Percentiles rank a stretch among this genome's conserved stretches.
phyloP scores from a whole-genome alignment of 768 basidiomycete species.

The Gloeophyllum trabeum region DNA sequence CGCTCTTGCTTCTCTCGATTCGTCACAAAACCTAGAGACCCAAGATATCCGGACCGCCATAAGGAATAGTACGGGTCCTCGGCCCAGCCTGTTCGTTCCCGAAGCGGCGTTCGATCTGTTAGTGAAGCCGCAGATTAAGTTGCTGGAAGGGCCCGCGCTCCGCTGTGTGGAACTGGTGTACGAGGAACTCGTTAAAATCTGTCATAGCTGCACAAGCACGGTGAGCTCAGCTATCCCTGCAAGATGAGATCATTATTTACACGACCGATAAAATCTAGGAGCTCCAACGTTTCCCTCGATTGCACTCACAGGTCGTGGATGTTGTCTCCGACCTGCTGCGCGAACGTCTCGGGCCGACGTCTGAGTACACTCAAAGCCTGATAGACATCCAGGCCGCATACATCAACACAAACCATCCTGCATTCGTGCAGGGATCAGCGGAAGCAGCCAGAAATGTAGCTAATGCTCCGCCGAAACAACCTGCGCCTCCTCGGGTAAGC shows the following conservation, averaged over 20 bases:
- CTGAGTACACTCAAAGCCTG: constrained; percentile 91
- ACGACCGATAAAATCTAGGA: constrained; percentile 39
- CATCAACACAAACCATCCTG: constrained; percentile 98
- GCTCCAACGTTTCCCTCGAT: constrained; percentile 85
- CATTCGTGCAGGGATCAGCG: constrained; percentile 78
- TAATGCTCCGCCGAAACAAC: constrained; percentile 29
- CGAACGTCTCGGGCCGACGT: constrained; percentile 92
- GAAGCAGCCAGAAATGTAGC: constrained; percentile 36
- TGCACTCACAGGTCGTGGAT: constrained; percentile 91
- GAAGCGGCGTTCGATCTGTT: constrained; percentile 95
- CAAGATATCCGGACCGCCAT: constrained; percentile 98
- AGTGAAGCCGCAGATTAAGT: constrained; percentile 96
- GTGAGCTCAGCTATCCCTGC: constrained; percentile 29
- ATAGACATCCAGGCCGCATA: constrained; percentile 98
- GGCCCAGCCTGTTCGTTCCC: constrained; percentile 93
- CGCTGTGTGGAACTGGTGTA: constrained; percentile 97
- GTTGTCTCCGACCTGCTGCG: constrained; percentile 93
- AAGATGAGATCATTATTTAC: background rate
- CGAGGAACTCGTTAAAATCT: constrained; percentile 98
- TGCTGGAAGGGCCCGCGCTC: constrained; percentile 87
- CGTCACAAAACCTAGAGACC: constrained; percentile 82
- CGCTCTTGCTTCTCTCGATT: constrained; percentile 82
- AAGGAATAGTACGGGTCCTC: constrained; percentile 92
- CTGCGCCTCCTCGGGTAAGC: constrained; percentile 43
- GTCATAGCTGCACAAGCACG: constrained; percentile 91